A percentile compares a stretch with the other conserved stretches of the same genome.
Evolutionary conservation across 306 rosid genomes (phyloP).

Genomic region (Begonia fuchsioides): DNA sequence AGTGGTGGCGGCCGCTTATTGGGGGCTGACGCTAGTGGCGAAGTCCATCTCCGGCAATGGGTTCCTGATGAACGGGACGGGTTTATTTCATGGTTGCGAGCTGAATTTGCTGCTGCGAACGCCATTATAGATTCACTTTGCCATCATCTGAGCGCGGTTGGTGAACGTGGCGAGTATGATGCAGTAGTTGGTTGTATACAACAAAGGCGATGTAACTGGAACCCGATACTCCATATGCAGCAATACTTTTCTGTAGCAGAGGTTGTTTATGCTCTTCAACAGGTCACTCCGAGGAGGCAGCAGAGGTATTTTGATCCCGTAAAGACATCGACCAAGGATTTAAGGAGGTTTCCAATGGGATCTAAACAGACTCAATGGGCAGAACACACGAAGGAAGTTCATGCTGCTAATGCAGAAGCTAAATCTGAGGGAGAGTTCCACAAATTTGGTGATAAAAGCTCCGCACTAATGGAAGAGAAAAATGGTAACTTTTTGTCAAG

Average conservation of each 20-base stretch:
- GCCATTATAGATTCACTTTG: constrained; percentile 84
- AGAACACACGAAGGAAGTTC: constrained; percentile 39
- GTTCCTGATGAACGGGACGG: constrained; percentile 89
- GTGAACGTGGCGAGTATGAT: constrained; percentile 80
- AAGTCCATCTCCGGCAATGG: constrained; percentile 68
- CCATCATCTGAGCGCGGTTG: constrained; percentile 59
- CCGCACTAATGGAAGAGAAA: constrained; percentile 24
- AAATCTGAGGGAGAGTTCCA: constrained; percentile 35
- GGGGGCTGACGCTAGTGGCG: constrained; percentile 25
- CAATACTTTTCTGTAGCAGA: constrained; percentile 80
- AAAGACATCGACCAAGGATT: constrained; percentile 36
- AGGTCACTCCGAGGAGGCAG: constrained; percentile 71
- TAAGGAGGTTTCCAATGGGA: constrained; percentile 43
- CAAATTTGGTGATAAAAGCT: constrained; percentile 30
- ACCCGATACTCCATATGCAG: constrained; percentile 90
- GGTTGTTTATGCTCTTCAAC: constrained; percentile 56
- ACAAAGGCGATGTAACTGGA: constrained; percentile 82
- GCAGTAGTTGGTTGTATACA: constrained; percentile 46
- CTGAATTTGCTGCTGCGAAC: constrained; percentile 94
- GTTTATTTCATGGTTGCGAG: constrained; percentile 79
- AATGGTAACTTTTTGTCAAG: constrained; percentile 32
- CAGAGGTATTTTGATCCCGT: constrained; percentile 48
- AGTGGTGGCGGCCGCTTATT: constrained; percentile 27
- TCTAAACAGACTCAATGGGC: constrained; percentile 46
- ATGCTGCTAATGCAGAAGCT: constrained; percentile 32